Evolutionary conservation across 78 protist genomes (phyloP).

Genomic region (Goniomonas avonlea): DNA sequence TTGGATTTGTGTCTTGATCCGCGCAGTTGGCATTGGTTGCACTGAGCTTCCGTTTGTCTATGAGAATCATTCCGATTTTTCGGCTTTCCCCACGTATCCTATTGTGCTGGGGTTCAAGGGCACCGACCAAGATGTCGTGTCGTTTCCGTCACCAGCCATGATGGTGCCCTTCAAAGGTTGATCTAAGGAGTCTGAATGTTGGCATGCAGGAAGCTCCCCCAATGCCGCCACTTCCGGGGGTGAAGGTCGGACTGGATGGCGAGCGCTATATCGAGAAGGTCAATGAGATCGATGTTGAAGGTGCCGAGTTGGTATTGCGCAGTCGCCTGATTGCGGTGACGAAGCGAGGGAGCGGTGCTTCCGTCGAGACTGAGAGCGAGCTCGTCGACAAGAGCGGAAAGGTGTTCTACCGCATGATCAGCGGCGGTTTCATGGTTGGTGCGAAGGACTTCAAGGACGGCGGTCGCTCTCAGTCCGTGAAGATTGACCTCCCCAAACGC

Average conservation of each 20-base stretch:
- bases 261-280: too few species aligned
- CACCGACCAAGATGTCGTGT: not conserved
- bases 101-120: not conserved
- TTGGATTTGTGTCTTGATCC: too few species aligned
- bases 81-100: not conserved
- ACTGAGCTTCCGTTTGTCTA: not conserved
- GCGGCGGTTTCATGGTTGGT: not conserved
- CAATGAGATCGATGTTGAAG: too few species aligned
- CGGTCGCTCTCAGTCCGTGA: not conserved
- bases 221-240: not conserved
- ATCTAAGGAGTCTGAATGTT: too few species aligned
- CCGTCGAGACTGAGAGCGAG: not conserved
- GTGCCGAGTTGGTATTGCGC: too few species aligned
- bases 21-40: too few species aligned
- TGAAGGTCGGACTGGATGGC: too few species aligned
- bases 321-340: too few species aligned
- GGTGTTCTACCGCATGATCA: not conserved
- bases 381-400: not conserved
- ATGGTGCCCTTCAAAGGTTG: too few species aligned
- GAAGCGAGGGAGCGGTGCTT: not conserved
- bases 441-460: not conserved
- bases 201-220: too few species aligned
- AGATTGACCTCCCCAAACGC: not conserved
- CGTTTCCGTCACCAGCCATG: not conserved
- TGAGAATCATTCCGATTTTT: not conserved